Percentiles rank a stretch among this genome's conserved stretches.
phyloP scores from a whole-genome alignment of 2,329 filamentous ascomycete species.

The Fusarium sp. region DNA sequence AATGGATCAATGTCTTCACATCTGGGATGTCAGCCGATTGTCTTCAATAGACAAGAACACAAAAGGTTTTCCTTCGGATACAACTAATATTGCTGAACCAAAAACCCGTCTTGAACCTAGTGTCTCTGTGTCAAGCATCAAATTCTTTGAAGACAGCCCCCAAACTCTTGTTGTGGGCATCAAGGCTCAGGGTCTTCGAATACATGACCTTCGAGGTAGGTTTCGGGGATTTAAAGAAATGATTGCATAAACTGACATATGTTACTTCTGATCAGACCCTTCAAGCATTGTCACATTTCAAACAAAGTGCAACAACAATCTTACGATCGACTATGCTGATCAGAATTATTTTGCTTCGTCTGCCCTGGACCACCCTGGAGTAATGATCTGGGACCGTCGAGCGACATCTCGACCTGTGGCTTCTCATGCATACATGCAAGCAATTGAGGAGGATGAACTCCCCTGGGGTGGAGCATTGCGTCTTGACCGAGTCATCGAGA shows the following conservation, averaged over 20 bases:
- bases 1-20: slow-evolving; percentile 83
- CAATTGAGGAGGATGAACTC: slow-evolving; percentile 68
- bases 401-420: slow-evolving; percentile 63
- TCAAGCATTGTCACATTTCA: slow-evolving; percentile 66
- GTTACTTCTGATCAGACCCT: slow-evolving; percentile 49
- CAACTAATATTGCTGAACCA: slow-evolving; percentile 64
- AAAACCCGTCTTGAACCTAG: slow-evolving; percentile 68
- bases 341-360: slow-evolving; percentile 88
- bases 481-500: slow-evolving; percentile 65
- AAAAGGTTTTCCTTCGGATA: slow-evolving; percentile 60
- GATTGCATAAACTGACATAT: neutral
- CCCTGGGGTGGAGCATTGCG: slow-evolving; percentile 71
- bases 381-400: slow-evolving; percentile 82
- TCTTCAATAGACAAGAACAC: slow-evolving; percentile 58
- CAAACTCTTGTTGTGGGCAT: slow-evolving; percentile 80
- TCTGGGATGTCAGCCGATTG: slow-evolving; percentile 79
- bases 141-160: slow-evolving; percentile 82
- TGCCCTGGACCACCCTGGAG: slow-evolving; percentile 75
- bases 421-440: slow-evolving; percentile 64
- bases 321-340: slow-evolving; percentile 82
- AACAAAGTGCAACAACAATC: slow-evolving; percentile 74
- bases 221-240: neutral
- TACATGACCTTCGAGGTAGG: slow-evolving; percentile 81
- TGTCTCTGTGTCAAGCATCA: slow-evolving; percentile 82
- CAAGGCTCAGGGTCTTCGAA: slow-evolving; percentile 76